A percentile compares a stretch with the other conserved stretches of the same genome.
These are phyloP conservation scores for Penicillium sp. DNA, from an alignment of 2,329 filamentous ascomycete species.

Conservation along the genomic window DNA sequence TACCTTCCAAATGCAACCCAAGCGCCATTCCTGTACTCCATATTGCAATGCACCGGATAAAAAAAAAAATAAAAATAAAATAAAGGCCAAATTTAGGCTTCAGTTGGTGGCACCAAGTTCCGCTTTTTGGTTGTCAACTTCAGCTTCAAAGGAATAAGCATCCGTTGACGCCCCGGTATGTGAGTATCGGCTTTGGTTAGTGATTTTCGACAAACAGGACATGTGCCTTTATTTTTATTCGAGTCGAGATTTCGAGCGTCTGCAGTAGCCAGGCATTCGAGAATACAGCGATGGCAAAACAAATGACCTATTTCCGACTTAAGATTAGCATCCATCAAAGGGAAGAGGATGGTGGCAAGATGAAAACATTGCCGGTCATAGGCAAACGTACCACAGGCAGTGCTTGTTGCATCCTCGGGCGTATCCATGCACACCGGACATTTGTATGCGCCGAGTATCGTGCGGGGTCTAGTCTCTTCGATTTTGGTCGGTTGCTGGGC, in stretches of 20 bases:
- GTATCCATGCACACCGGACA: conserved; percentile 69
- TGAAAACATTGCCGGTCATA: background rate
- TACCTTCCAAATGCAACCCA: background rate
- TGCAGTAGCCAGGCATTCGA: conserved; percentile 61
- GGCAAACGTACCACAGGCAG: conserved; percentile 59
- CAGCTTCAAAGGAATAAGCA: conserved; percentile 44
- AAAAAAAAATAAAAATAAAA: too few species aligned
- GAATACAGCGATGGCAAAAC: conserved; percentile 67
- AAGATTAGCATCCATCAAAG: background rate
- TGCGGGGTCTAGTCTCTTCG: conserved; percentile 26
- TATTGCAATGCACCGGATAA: conserved; percentile 5
- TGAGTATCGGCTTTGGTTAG: conserved; percentile 43
- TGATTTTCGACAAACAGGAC: conserved; percentile 51
- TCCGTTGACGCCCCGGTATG: conserved; percentile 38
- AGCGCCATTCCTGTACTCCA: conserved; percentile 13
- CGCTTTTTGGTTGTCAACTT: conserved; percentile 40
- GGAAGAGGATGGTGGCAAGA: background rate
- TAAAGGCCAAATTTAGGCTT: conserved; percentile 1
- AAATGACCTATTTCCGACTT: conserved; percentile 58
- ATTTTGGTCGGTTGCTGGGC: conserved; percentile 42
- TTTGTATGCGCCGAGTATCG: conserved; percentile 53
- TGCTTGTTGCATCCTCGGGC: conserved; percentile 63
- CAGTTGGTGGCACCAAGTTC: background rate
- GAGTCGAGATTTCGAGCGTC: conserved; percentile 52
- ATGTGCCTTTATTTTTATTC: conserved; percentile 43